Evolutionary conservation across 176 grass and related monocot species (phyloP), one percentile per base, ranked within the genome.

Genomic region (Juncus effusus): DNA sequence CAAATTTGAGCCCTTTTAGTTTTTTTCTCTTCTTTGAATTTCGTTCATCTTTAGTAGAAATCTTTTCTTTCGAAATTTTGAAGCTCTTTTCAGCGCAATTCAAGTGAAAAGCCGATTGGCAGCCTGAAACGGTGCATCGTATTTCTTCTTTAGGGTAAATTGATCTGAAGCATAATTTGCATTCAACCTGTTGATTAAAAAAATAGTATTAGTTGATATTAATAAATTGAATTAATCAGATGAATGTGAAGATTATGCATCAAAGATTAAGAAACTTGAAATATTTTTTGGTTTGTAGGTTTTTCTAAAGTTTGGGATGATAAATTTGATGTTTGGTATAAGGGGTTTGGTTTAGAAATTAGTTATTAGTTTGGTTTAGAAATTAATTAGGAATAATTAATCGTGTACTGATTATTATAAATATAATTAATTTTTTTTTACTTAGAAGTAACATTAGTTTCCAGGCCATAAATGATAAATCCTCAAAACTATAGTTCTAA

Each of bases 61-160:
- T 55, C 53, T 59, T 71, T 59, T 71, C 53, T 71, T 71, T 71
- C 55, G 68, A 55, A 19, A 71, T 56, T 78, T 68, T 57, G 78
- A 64, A 73, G 60, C 72, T 73, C 72, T 64, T 54, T 56, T 69
- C 81, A 11, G 59, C 82, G 69, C 90, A 95, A 42, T 36, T 75
- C 44, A 54, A 58, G 63, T 95, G 85, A 60, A 89, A 95, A n/a
- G 44, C 38, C 52, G 79, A 74, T 74, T 7, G 54, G 75, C 90
- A 95, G 19, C 70, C 60, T 40, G 5, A 54, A 77, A 95, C 82
- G 3, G 69, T 53, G 70, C 90, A 95, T 77, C 77, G 72, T 65
- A 95, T 52, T 81, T 81, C 77, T 69, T 95, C 85, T 70, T 70
- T 77, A 65, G 80, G 73, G 73, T 78, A 78, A 54, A 95, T 89